phyloP scores from a whole-genome alignment of 305 asterid species.

The Fraxinus velutina region DNA sequence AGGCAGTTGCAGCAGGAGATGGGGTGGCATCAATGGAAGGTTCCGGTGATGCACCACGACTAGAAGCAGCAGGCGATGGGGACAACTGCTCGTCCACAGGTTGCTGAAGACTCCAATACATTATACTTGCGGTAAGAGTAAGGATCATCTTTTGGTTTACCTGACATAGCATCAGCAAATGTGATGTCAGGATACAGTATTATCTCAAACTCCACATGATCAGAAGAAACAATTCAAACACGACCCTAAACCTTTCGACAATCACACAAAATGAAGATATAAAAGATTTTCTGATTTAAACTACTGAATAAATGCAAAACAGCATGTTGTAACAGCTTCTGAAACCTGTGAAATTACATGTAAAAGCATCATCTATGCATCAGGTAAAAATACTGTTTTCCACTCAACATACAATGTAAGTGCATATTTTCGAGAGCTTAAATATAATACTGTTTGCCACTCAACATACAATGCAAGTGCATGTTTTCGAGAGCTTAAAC shows the following conservation, averaged over 20 bases:
- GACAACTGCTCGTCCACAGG: constrained; percentile 69
- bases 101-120: constrained; percentile 97
- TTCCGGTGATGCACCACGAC: constrained; percentile 51
- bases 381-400: background rate
- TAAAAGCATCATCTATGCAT: background rate
- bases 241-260: background rate
- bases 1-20: constrained; percentile 31
- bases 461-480: background rate
- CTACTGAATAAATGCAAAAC: background rate
- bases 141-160: constrained; percentile 98
- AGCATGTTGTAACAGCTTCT: background rate
- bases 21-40: constrained; percentile 40
- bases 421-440: background rate
- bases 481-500: background rate
- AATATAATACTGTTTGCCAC: background rate
- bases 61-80: constrained; percentile 39
- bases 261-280: background rate
- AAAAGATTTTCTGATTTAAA: background rate
- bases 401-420: background rate
- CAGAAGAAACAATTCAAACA: background rate
- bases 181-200: background rate
- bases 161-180: constrained; percentile 42
- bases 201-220: background rate
- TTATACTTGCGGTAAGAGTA: constrained; percentile 82
- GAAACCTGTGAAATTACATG: background rate